Conservation (phyloP, 495 filamentous ascomycete species). For the Ramalina intermedia region DNA sequence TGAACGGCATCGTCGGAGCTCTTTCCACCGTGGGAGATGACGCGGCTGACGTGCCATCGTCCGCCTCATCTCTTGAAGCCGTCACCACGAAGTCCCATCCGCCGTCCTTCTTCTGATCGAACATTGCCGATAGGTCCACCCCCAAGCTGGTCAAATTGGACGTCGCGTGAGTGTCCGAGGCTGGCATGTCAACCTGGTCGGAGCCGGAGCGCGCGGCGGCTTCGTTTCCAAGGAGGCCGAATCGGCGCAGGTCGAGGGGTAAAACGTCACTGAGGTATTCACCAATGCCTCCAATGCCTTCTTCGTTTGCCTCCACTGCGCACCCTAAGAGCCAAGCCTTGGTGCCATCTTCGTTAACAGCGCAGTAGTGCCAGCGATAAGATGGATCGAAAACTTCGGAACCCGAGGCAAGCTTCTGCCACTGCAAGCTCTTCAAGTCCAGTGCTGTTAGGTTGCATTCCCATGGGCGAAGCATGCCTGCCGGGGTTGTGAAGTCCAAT, state of each 20-base stretch:
- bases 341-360: slow-evolving; percentile 79
- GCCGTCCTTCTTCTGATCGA: slow-evolving; percentile 62
- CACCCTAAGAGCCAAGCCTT: slow-evolving; percentile 96
- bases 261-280: slow-evolving; percentile 91
- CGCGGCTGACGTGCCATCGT: slow-evolving; percentile 39
- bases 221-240: slow-evolving; percentile 75
- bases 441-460: slow-evolving; percentile 84
- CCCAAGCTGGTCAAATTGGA: slow-evolving; percentile 52
- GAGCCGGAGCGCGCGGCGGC: slow-evolving; percentile 40
- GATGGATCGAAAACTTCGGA: slow-evolving; percentile 76
- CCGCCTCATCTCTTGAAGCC: slow-evolving; percentile 54
- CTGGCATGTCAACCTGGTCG: slow-evolving; percentile 39
- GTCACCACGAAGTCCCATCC: slow-evolving; percentile 79
- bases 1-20: slow-evolving; percentile 33
- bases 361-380: slow-evolving; percentile 96
- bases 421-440: slow-evolving; percentile 71
- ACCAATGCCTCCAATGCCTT: slow-evolving; percentile 44
- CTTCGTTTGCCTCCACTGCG: slow-evolving; percentile 46
- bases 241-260: slow-evolving; percentile 73
- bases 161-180: slow-evolving; percentile 31
- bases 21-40: slow-evolving; percentile 18
- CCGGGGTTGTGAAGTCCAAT: slow-evolving; percentile 85
- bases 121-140: slow-evolving; percentile 67
- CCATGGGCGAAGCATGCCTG: slow-evolving; percentile 63
- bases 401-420: slow-evolving; percentile 88